A percentile compares a stretch with the other conserved stretches of the same genome.
Evolutionary conservation across 75 land plant genomes (phyloP).

Genomic region (Pinus albicaulis): DNA sequence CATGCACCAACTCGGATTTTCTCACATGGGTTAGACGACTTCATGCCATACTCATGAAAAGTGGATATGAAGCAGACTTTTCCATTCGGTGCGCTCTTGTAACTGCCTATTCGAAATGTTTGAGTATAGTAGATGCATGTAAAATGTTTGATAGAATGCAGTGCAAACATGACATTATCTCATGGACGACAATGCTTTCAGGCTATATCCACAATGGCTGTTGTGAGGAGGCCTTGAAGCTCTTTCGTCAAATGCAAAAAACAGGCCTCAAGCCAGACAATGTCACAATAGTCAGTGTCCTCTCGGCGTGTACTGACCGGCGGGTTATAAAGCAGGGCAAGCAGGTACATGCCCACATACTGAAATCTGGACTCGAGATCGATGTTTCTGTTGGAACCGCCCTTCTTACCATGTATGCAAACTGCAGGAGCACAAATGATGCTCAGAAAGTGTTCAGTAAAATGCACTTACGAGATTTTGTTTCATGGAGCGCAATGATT

Average conservation of each 20-base stretch:
- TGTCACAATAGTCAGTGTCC: conserved; percentile 50
- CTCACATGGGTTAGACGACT: background rate
- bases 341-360: conserved; percentile 55
- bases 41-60: background rate
- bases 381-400: conserved; percentile 49
- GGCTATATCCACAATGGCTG: conserved; percentile 65
- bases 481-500: conserved; percentile 41
- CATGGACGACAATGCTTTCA: conserved; percentile 76
- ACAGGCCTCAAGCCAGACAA: conserved; percentile 53
- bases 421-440: conserved; percentile 32
- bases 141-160: conserved; percentile 42
- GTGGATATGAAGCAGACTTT: background rate
- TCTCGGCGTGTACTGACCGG: conserved; percentile 44
- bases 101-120: conserved; percentile 11
- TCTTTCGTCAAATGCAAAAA: conserved; percentile 41
- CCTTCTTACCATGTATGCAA: conserved; percentile 64
- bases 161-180: conserved; percentile 44
- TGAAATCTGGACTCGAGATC: conserved; percentile 29
- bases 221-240: conserved; percentile 40
- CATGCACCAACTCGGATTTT: background rate
- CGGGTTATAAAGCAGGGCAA: conserved; percentile 48
- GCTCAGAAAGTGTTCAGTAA: conserved; percentile 22
- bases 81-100: background rate
- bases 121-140: conserved; percentile 46
- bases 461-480: background rate